Evolutionary conservation across 2,329 filamentous ascomycete genomes (phyloP).

Genomic region (Incumbomyces delicatus): DNA sequence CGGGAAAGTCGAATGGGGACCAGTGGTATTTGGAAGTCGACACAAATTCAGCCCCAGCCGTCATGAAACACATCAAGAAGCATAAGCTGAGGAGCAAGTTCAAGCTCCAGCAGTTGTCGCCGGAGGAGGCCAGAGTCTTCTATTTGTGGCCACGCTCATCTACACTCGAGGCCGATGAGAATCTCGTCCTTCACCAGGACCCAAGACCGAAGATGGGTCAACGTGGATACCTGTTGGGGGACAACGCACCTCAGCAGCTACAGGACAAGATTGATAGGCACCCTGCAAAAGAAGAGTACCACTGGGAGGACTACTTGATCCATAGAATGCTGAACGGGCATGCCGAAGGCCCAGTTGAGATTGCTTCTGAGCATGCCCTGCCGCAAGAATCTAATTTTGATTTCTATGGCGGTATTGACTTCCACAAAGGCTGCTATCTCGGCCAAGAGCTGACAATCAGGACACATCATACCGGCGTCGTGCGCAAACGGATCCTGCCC

Average conservation of each 20-base stretch:
- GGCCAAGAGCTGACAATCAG: constrained; percentile 95
- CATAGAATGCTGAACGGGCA: constrained; percentile 72
- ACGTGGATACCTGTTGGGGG: neutral
- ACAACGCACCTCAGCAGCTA: neutral
- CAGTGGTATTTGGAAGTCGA: constrained; percentile 78
- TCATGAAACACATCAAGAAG: constrained; percentile 66
- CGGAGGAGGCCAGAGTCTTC: constrained; percentile 42
- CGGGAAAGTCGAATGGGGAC: constrained; percentile 32
- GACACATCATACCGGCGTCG: constrained; percentile 86
- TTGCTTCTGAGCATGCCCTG: constrained; percentile 59
- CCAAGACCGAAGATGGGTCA: constrained; percentile 3
- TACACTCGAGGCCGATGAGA: neutral
- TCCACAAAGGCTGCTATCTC: constrained; percentile 92
- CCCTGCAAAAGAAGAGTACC: constrained; percentile 38
- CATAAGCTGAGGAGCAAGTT: constrained; percentile 83
- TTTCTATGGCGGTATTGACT: constrained; percentile 75
- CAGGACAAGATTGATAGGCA: constrained; percentile 1
- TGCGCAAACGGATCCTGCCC: constrained; percentile 80
- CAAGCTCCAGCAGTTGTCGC: constrained; percentile 53
- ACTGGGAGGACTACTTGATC: constrained; percentile 57
- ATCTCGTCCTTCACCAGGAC: neutral
- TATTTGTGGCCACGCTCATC: constrained; percentile 14
- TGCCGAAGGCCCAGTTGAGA: constrained; percentile 74
- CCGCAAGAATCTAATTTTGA: constrained; percentile 89
- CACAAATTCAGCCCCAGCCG: constrained; percentile 48